A percentile compares a stretch with the other conserved stretches of the same genome.
Evolutionary conservation across 2,329 filamentous ascomycete species (phyloP).

Genomic region (Pseudogymnoascus sp.): DNA sequence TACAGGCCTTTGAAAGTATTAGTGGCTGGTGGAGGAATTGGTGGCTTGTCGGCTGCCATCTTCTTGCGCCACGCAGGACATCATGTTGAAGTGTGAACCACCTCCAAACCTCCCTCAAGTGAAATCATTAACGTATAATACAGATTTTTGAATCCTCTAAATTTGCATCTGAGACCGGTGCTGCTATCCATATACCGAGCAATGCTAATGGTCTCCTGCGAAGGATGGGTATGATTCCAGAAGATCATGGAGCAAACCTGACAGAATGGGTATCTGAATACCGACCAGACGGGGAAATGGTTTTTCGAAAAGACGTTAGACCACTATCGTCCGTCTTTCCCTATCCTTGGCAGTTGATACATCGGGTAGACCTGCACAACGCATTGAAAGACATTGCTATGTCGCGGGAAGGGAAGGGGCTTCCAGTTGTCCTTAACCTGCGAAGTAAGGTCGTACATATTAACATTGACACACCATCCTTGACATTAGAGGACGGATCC

Average conservation of each 20-base stretch:
- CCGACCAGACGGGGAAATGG: constrained; percentile 29
- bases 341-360: constrained; percentile 39
- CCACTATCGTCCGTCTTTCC: constrained; percentile 26
- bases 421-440: constrained; percentile 33
- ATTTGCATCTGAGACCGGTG: constrained; percentile 49
- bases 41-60: constrained; percentile 42
- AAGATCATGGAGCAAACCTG: constrained; percentile 32
- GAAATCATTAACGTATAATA: background rate
- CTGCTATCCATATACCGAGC: constrained; percentile 55
- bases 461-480: constrained; percentile 32
- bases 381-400: constrained; percentile 29
- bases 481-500: constrained; percentile 33
- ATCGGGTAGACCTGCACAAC: constrained; percentile 36
- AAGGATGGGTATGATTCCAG: constrained; percentile 36
- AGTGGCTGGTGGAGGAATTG: constrained; percentile 34
- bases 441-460: constrained; percentile 38
- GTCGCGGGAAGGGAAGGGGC: constrained; percentile 29
- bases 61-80: constrained; percentile 46
- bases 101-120: background rate
- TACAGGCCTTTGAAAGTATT: background rate
- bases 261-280: constrained; percentile 31
- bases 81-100: constrained; percentile 27
- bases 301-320: constrained; percentile 25
- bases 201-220: constrained; percentile 52
- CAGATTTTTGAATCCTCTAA: constrained; percentile 49